Base-by-base conservation (phyloP, 805 yeast genomes). In the Wickerhamomyces queroliae region DNA sequence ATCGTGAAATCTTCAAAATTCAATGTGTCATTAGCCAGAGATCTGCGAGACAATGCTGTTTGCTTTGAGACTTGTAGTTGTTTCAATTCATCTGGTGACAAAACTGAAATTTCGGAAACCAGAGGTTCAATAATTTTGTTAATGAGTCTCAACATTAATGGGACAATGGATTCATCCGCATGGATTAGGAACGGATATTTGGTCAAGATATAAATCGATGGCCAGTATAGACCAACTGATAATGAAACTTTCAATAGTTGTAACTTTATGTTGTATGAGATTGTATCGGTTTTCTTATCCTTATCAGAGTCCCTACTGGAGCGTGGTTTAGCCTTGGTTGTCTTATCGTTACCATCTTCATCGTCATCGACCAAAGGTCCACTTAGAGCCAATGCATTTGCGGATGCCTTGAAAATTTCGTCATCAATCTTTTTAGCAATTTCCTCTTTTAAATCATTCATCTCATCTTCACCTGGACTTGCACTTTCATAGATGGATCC, bases 371-470 rank as follows among this genome's bases (percentile, higher is more conserved):
- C 67, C 28, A 90, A 65, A 0, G 96, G 95, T 9, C 93, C 93
- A 6, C 96, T 96, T 49, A 89, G 57, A 0, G 97, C 93, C 36
- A 90, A 63, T 0, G 95, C 95, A 45, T 83, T 85, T 0, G 86
- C 82, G 19, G 76, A 71, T 0, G 90, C 82, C 44, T 68, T 66
- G 49, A 70, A 67, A 0, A 84, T 75, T 42, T 77, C 72, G 11
- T 76, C 76, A 13, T 79, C 78, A 40, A 74, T 54, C 9, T 69
- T 65, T 23, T 63, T 61, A 27, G 73, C 69, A 53, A 76, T 72
- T 4, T 56, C 53, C 1, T 60, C 61, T 28, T 77, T 70, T 22
- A 78, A 62, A 9, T 50, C 49, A 0, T 50, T 49, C 65, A 83
- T 65, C 3, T 61, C 70, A 3, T 63, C 67, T 22, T 72, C 76